These are phyloP conservation scores for Heliocybe sulcata DNA, from an alignment of 1,284 basidiomycete species.

Conservation along the genomic window DNA sequence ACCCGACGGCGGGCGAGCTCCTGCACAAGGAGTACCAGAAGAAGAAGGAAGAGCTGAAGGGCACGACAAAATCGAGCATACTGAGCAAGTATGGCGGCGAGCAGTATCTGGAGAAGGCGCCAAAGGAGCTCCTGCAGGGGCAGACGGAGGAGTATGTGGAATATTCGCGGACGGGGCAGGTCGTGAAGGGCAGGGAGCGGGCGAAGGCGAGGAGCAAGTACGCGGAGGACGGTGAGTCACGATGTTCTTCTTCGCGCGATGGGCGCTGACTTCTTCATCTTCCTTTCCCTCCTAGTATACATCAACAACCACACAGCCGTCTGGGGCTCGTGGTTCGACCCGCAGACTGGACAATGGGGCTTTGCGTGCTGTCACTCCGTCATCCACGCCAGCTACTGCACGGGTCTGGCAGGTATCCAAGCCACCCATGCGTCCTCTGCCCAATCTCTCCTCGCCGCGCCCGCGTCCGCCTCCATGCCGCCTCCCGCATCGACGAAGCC, in stretches of 20 bases:
- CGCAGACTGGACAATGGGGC: constrained; percentile 75
- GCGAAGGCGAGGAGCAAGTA: constrained; percentile 87
- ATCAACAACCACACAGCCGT: constrained; percentile 91
- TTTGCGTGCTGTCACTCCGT: constrained; percentile 92
- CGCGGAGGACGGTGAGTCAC: constrained; percentile 79
- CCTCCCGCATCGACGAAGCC: not conserved
- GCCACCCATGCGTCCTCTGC: constrained; percentile 70
- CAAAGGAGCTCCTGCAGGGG: constrained; percentile 85
- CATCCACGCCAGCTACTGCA: constrained; percentile 88
- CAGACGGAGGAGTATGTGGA: constrained; percentile 98
- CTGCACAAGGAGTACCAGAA: constrained; percentile 87
- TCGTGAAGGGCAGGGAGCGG: constrained; percentile 88
- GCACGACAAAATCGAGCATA: constrained; percentile 81
- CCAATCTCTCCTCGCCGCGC: constrained; percentile 50
- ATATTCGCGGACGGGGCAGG: constrained; percentile 87
- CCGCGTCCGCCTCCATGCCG: not conserved
- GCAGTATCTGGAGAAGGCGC: constrained; percentile 83
- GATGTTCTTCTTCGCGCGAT: constrained; percentile 4
- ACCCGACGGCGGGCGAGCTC: constrained; percentile 92
- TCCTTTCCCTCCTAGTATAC: constrained; percentile 45
- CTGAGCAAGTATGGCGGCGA: constrained; percentile 92
- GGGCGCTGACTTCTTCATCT: constrained; percentile 2
- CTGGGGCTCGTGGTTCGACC: constrained; percentile 95
- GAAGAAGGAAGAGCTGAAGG: constrained; percentile 90
- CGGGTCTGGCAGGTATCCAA: constrained; percentile 82